Evolutionary conservation across 306 rosid species (phyloP).

Genomic region (Fragaria nilgerrensis): DNA sequence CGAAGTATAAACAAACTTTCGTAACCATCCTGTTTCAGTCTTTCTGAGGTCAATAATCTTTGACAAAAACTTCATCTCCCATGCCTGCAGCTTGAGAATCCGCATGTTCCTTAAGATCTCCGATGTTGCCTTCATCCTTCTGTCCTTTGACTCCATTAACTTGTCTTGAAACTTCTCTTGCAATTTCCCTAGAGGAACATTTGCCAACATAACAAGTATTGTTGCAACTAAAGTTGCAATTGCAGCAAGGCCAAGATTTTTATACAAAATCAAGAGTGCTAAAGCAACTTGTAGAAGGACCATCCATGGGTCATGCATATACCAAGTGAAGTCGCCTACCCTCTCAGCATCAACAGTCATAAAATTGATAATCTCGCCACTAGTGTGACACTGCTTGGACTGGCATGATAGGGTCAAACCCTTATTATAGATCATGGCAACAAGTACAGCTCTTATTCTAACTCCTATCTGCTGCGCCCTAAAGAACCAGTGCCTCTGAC

Average conservation of each 20-base stretch:
- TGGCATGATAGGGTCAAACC: conserved; percentile 61
- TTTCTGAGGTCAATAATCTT: conserved; percentile 56
- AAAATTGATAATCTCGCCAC: conserved; percentile 77
- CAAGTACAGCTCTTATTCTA: conserved; percentile 54
- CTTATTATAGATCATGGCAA: conserved; percentile 60
- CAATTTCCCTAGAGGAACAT: conserved; percentile 62
- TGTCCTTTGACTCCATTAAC: conserved; percentile 81
- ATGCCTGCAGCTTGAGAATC: conserved; percentile 83
- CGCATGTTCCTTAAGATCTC: conserved; percentile 82
- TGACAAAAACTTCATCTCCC: conserved; percentile 89
- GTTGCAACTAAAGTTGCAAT: conserved; percentile 66
- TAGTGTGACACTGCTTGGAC: conserved; percentile 52
- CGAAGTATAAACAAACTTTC: conserved; percentile 43
- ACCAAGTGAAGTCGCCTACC: conserved; percentile 63
- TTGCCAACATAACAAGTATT: conserved; percentile 57
- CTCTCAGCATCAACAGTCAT: conserved; percentile 86
- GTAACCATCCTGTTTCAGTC: conserved; percentile 61
- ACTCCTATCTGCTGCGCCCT: conserved; percentile 57
- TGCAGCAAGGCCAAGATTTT: conserved; percentile 75
- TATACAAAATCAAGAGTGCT: conserved; percentile 65
- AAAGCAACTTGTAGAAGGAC: conserved; percentile 57
- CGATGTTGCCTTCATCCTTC: conserved; percentile 74
- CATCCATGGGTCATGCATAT: conserved; percentile 70
- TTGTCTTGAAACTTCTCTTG: conserved; percentile 67
- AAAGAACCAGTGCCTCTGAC: conserved; percentile 63